A percentile compares a stretch with the other conserved stretches of the same genome.
phyloP scores from a whole-genome alignment of 2,329 filamentous ascomycete species.

The Plectosphaerella plurivora region DNA sequence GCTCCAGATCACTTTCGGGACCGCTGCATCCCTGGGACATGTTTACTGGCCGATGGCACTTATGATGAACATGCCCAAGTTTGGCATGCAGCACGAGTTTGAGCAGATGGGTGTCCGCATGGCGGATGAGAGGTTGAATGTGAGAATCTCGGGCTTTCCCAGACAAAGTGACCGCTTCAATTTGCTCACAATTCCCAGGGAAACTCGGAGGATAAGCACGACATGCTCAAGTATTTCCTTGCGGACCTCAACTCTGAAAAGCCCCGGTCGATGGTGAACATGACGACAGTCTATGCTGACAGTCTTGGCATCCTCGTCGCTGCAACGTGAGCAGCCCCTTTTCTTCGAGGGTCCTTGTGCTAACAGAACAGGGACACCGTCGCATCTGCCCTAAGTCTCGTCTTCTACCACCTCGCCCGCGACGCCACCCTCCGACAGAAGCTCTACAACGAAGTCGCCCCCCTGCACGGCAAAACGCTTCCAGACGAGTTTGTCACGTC shows the following conservation, averaged over 20 bases:
- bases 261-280: constrained; percentile 14
- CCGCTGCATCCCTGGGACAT: constrained; percentile 11
- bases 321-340: constrained; percentile 9
- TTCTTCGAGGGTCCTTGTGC: neutral
- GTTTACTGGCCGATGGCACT: constrained; percentile 17
- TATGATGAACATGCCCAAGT: constrained; percentile 5
- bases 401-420: constrained; percentile 11
- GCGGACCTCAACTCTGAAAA: constrained; percentile 15
- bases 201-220: constrained; percentile 14
- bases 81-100: constrained; percentile 13
- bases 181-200: neutral
- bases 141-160: neutral
- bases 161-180: neutral
- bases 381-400: constrained; percentile 8
- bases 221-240: constrained; percentile 18
- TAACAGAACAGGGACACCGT: constrained; percentile 9
- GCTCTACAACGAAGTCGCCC: constrained; percentile 11
- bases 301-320: constrained; percentile 15
- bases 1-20: constrained; percentile 15
- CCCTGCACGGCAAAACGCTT: constrained; percentile 8
- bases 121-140: constrained; percentile 15
- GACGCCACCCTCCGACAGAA: neutral
- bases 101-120: constrained; percentile 43
- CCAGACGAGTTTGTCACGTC: constrained; percentile 4
- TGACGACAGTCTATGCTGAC: constrained; percentile 16